Evolutionary conservation across 306 rosid genomes (phyloP).

Genomic region (Quercus variabilis): DNA sequence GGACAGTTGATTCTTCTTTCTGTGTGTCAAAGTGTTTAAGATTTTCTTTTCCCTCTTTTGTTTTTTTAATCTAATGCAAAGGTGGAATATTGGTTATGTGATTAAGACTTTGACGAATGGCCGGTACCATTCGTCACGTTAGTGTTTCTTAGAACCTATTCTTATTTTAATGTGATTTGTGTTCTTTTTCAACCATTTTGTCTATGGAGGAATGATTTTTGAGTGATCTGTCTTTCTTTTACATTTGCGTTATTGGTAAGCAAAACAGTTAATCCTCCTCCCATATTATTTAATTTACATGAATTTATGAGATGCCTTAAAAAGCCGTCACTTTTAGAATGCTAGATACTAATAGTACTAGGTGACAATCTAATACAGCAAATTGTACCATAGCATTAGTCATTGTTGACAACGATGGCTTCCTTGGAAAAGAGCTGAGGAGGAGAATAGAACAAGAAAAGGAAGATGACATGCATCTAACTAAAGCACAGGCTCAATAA

Average conservation of each 20-base stretch:
- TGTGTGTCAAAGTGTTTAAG: neutral
- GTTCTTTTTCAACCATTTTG: neutral
- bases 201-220: neutral
- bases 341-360: too few relatives aligned
- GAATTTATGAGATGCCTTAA: too few relatives aligned
- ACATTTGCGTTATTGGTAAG: slow-evolving; percentile 1
- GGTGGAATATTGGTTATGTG: slow-evolving; percentile 13
- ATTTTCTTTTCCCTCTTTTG: neutral
- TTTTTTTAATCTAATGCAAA: neutral
- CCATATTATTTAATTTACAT: too few relatives aligned
- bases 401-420: neutral
- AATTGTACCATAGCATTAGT: too few relatives aligned
- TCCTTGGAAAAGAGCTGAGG: neutral
- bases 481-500: too few relatives aligned
- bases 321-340: too few relatives aligned
- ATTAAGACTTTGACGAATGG: neutral
- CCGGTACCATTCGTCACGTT: neutral
- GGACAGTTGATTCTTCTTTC: neutral
- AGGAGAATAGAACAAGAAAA: neutral
- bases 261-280: neutral
- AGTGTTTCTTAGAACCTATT: neutral
- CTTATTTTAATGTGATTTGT: neutral
- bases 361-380: too few relatives aligned
- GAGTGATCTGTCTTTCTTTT: neutral
- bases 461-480: neutral